Conservation (phyloP, 441 rosid genomes). For the Populus hybrid region DNA sequence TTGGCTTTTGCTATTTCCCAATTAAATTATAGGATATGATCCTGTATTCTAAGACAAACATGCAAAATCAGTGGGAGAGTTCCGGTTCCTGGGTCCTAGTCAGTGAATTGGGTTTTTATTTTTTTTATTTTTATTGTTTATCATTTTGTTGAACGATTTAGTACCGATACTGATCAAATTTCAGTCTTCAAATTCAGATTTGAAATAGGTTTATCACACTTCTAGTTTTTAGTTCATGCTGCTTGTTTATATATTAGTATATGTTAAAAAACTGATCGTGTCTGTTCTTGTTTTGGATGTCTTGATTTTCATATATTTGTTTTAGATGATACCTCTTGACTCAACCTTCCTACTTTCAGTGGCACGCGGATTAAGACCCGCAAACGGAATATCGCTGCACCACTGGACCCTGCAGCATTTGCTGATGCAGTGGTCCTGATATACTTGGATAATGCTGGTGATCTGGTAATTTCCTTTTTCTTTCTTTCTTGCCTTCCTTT, state of each 20-base stretch:
- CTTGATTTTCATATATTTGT: background rate
- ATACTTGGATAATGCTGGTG: slow-evolving; percentile 98
- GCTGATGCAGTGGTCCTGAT: slow-evolving; percentile 99
- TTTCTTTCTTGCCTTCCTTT: background rate
- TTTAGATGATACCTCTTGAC: background rate
- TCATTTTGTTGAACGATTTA: background rate
- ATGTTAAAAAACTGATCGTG: background rate
- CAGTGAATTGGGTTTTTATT: background rate
- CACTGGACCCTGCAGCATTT: slow-evolving; percentile 99
- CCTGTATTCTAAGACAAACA: background rate
- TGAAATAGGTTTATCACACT: too few species aligned
- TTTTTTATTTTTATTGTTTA: background rate
- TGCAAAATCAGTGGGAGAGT: background rate
- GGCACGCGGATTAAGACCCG: slow-evolving; percentile 99
- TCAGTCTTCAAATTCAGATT: background rate
- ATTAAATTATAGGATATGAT: background rate
- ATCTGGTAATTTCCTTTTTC: slow-evolving; percentile 55
- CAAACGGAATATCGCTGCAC: slow-evolving; percentile 99
- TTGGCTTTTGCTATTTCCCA: background rate
- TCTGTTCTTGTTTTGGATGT: background rate
- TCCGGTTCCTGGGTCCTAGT: background rate
- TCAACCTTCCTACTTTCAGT: slow-evolving; percentile 34
- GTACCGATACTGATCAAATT: background rate
- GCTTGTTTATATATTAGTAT: too few species aligned
- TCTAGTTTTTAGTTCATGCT: too few species aligned